A percentile compares a stretch with the other conserved stretches of the same genome.
Evolutionary conservation across 169 alveolate species (phyloP).

Genomic region (Theileria annulata): DNA sequence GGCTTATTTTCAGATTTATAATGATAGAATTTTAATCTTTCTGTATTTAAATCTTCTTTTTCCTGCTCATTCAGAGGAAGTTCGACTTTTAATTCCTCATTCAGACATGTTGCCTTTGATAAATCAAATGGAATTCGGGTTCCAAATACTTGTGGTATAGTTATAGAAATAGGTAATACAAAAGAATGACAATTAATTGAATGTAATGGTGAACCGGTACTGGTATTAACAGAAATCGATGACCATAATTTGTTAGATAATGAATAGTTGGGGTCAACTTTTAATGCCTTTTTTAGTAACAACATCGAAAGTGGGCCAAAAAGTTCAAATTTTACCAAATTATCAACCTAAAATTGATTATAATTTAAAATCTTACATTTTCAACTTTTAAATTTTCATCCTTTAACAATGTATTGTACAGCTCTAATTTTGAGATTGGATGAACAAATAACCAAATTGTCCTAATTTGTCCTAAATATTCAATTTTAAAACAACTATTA

Average conservation of each 20-base stretch:
- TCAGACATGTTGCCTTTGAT: not conserved
- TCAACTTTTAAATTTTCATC: not conserved
- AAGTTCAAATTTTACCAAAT: conserved; percentile 49
- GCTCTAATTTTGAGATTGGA: conserved; percentile 40
- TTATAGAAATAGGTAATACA: conserved; percentile 38
- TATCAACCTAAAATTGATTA: conserved; percentile 10
- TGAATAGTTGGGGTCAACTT: conserved; percentile 36
- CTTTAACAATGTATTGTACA: conserved; percentile 11
- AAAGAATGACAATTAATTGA: conserved; percentile 9
- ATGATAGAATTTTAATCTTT: conserved; percentile 1
- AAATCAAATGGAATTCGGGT: conserved; percentile 26
- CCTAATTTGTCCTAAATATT: conserved; percentile 10
- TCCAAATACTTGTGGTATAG: conserved; percentile 31
- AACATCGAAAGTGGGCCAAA: conserved; percentile 53
- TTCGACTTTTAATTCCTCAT: conserved; percentile 5
- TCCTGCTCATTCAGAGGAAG: not conserved
- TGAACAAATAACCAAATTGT: conserved; percentile 62
- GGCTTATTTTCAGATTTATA: conserved; percentile 5
- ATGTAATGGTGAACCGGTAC: not conserved
- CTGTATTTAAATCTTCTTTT: not conserved
- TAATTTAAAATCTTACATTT: not conserved
- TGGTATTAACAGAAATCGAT: conserved; percentile 4
- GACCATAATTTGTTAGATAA: conserved; percentile 42
- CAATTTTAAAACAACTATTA: not conserved
- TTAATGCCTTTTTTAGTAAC: conserved; percentile 23